Conservation (phyloP, 2,329 filamentous ascomycete species). For the Botrytis paeoniae region DNA sequence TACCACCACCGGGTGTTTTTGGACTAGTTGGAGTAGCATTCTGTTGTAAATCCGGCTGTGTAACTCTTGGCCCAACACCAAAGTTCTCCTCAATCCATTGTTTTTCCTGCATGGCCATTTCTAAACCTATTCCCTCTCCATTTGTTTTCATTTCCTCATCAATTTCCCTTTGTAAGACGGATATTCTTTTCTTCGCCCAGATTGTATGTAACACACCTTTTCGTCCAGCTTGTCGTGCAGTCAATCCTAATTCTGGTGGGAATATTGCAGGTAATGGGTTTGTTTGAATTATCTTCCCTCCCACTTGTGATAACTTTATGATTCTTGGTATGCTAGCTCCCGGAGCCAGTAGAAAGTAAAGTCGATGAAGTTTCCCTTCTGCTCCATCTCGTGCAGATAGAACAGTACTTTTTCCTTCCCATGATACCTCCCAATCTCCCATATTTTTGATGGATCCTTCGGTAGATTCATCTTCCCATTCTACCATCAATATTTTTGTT, state of each 20-base stretch:
- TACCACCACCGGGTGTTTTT: constrained; percentile 60
- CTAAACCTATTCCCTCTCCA: constrained; percentile 75
- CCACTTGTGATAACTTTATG: constrained; percentile 58
- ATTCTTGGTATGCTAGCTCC: constrained; percentile 68
- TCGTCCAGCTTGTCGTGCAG: constrained; percentile 63
- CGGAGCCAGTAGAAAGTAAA: constrained; percentile 80
- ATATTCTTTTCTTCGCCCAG: constrained; percentile 81
- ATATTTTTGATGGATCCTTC: constrained; percentile 47
- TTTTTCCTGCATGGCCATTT: constrained; percentile 80
- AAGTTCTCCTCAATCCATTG: constrained; percentile 85
- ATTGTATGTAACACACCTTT: constrained; percentile 80
- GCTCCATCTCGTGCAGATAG: constrained; percentile 48
- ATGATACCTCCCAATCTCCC: constrained; percentile 69
- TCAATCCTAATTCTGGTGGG: constrained; percentile 68
- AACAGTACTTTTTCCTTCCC: constrained; percentile 75
- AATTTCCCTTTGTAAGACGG: constrained; percentile 74
- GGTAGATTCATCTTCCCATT: constrained; percentile 70
- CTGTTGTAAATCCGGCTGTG: constrained; percentile 36
- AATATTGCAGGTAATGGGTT: constrained; percentile 88
- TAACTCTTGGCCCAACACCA: constrained; percentile 33
- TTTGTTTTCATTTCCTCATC: constrained; percentile 69
- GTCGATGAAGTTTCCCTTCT: constrained; percentile 49
- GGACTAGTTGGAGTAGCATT: constrained; percentile 52
- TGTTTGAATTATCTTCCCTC: constrained; percentile 52
- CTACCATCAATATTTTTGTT: constrained; percentile 89